Conservation (phyloP, 495 filamentous ascomycete species). For the Penicillium waksmanii region DNA sequence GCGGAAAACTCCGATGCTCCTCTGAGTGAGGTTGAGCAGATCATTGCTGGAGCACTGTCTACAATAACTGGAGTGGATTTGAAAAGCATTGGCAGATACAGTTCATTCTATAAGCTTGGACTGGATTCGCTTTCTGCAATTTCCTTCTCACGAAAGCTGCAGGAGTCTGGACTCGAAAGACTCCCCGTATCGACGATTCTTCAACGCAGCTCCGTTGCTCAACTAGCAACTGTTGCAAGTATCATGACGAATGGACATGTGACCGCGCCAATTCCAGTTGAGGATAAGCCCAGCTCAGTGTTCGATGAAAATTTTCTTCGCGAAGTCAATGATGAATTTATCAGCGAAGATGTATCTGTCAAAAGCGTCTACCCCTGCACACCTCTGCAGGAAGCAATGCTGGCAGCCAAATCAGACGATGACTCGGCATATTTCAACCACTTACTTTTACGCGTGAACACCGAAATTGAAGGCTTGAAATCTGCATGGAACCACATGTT, state of each 20-base stretch:
- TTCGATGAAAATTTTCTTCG: conserved; percentile 22
- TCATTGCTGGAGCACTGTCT: conserved; percentile 54
- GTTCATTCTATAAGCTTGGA: conserved; percentile 66
- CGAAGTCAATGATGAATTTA: conserved; percentile 23
- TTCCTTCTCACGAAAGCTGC: conserved; percentile 57
- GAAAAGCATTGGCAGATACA: conserved; percentile 47
- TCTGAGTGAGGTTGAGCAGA: conserved; percentile 42
- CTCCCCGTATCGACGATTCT: conserved; percentile 67
- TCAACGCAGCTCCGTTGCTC: conserved; percentile 59
- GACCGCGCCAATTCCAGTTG: neutral
- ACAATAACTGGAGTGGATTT: conserved; percentile 50
- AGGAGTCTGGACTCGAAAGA: conserved; percentile 40
- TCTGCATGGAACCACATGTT: conserved; percentile 55
- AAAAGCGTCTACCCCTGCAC: conserved; percentile 73
- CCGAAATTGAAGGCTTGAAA: conserved; percentile 42
- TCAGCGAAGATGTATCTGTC: conserved; percentile 38
- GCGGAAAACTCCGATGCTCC: conserved; percentile 25
- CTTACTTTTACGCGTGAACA: conserved; percentile 51
- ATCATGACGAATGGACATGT: conserved; percentile 10
- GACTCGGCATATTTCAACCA: conserved; percentile 58
- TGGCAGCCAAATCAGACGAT: conserved; percentile 53
- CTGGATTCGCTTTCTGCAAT: conserved; percentile 85
- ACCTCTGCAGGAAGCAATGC: conserved; percentile 80
- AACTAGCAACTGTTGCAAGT: conserved; percentile 49
- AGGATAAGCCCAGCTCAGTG: neutral